A percentile compares a stretch with the other conserved stretches of the same genome.
These are phyloP conservation scores for Calonectria leucothoes DNA, from an alignment of 2,329 filamentous ascomycete genomes.

Conservation along the genomic window DNA sequence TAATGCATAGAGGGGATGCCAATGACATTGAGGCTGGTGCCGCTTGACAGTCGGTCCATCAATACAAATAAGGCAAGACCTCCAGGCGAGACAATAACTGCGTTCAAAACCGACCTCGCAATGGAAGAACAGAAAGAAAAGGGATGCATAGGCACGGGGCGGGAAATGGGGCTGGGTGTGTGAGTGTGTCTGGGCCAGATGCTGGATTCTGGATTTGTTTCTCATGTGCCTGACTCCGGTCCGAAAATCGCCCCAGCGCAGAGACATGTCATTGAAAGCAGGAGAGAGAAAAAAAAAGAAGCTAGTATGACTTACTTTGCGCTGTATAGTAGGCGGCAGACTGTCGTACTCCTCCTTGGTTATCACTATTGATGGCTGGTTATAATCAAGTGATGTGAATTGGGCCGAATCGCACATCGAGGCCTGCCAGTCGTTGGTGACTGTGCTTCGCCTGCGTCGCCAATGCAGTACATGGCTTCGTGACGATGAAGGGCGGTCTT, in stretches of 20 bases:
- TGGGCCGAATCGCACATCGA: conserved; percentile 37
- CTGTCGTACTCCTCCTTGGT: conserved; percentile 60
- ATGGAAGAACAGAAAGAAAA: not conserved
- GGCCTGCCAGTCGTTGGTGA: conserved; percentile 32
- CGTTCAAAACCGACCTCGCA: not conserved
- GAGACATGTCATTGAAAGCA: not conserved
- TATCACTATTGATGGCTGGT: conserved; percentile 43
- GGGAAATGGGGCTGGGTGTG: conserved; percentile 1
- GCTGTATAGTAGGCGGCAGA: conserved; percentile 64
- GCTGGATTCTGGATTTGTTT: not conserved
- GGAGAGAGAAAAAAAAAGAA: not conserved
- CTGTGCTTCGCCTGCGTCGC: conserved; percentile 34
- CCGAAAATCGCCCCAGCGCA: not conserved
- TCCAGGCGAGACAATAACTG: conserved; percentile 3
- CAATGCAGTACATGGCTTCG: conserved; percentile 39
- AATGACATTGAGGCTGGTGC: conserved; percentile 5
- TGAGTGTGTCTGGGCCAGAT: not conserved
- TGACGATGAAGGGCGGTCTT: conserved; percentile 42
- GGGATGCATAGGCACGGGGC: not conserved
- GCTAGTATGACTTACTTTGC: conserved; percentile 62
- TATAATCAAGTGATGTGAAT: conserved; percentile 29
- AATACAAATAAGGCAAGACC: conserved; percentile 2
- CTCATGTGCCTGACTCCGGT: not conserved
- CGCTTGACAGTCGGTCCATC: not conserved
- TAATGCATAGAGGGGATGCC: conserved; percentile 2